A percentile compares a stretch with the other conserved stretches of the same genome.
Evolutionary conservation across 2,329 filamentous ascomycete species (phyloP).

Genomic region (Stylonectria norvegica): DNA sequence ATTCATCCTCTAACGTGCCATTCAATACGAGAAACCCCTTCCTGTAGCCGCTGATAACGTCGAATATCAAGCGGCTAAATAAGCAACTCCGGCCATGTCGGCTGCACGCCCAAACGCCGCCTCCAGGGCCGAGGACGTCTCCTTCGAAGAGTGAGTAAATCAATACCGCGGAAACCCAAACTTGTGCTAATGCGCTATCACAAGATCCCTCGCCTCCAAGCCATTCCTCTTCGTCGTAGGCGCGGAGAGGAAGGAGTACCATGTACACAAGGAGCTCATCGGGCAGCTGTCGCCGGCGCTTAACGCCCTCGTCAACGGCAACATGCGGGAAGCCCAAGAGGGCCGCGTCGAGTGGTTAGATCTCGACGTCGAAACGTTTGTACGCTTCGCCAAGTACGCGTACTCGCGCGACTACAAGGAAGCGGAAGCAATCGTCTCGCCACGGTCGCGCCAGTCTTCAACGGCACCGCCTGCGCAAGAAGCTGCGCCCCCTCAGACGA

Average conservation of each 20-base stretch:
- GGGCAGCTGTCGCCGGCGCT: constrained; percentile 20
- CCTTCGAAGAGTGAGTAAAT: constrained; percentile 20
- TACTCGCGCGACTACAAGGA: constrained; percentile 24
- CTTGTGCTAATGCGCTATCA: background rate
- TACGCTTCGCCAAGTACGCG: constrained; percentile 25
- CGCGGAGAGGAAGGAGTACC: constrained; percentile 20
- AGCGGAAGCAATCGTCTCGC: constrained; percentile 13
- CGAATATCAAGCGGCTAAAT: background rate
- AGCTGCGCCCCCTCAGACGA: background rate
- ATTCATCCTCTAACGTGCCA: too few relatives aligned
- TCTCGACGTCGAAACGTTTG: constrained; percentile 25
- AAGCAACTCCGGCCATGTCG: constrained; percentile 6
- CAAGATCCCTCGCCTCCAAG: constrained; percentile 23
- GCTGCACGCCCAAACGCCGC: constrained; percentile 4
- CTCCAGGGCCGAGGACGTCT: constrained; percentile 2
- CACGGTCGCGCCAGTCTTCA: background rate
- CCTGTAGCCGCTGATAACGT: background rate
- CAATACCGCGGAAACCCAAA: background rate
- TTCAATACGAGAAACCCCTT: constrained; percentile 1
- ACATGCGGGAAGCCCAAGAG: constrained; percentile 24
- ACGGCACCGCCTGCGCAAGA: background rate
- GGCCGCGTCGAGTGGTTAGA: constrained; percentile 24
- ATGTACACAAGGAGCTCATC: constrained; percentile 23
- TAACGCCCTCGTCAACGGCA: constrained; percentile 23
- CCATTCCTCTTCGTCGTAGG: constrained; percentile 25